Conservation (phyloP, 805 yeast species). For the Maudiozyma bulderi region DNA sequence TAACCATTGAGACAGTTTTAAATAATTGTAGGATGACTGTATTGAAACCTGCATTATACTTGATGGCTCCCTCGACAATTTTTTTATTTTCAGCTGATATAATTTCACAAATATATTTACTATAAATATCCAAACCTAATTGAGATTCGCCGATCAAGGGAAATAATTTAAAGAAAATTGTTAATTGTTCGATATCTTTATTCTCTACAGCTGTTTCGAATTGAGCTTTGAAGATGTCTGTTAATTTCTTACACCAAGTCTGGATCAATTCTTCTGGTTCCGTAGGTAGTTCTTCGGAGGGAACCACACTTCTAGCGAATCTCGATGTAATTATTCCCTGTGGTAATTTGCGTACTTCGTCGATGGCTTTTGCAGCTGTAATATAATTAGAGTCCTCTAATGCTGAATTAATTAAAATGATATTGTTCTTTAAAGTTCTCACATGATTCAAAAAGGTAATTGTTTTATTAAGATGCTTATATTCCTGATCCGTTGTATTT, state of each 20-base stretch:
- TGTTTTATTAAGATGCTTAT: constrained; percentile 51
- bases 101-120: constrained; percentile 76
- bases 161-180: constrained; percentile 74
- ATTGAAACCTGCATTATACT: constrained; percentile 12
- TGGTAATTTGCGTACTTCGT: constrained; percentile 46
- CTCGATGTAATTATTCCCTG: constrained; percentile 47
- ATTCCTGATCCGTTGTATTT: constrained; percentile 59
- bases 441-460: constrained; percentile 56
- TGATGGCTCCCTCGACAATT: constrained; percentile 47
- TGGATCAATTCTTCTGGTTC: constrained; percentile 50
- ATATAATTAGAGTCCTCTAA: constrained; percentile 60
- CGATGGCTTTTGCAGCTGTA: constrained; percentile 64
- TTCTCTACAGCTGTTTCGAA: constrained; percentile 62
- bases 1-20: constrained; percentile 75
- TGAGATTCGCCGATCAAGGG: constrained; percentile 72
- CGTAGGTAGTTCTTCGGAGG: constrained; percentile 79
- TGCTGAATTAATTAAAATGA: constrained; percentile 58
- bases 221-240: constrained; percentile 44
- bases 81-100: constrained; percentile 70
- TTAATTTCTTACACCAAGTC: constrained; percentile 52
- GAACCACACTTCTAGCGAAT: constrained; percentile 74
- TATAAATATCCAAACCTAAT: constrained; percentile 69
- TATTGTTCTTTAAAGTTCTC: constrained; percentile 52
- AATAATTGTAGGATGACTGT: constrained; percentile 54
- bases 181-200: constrained; percentile 58